Conservation (phyloP, 208 protist species). For the Wallacemonas collosoma region DNA sequence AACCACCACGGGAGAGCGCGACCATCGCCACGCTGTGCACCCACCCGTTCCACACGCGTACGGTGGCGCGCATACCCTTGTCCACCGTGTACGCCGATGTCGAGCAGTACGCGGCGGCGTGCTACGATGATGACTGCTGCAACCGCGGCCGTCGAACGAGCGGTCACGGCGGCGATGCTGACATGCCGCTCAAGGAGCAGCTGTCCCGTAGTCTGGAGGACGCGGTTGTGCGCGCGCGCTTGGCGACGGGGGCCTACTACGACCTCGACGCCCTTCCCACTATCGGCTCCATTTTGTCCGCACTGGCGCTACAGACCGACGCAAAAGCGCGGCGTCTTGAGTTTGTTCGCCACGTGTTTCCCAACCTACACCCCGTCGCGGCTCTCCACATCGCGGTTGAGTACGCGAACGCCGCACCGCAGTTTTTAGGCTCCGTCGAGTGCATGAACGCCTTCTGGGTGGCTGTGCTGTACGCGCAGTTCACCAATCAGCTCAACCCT, state of each 20-base stretch:
- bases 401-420: conserved; percentile 43
- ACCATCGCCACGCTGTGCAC: background rate
- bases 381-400: conserved; percentile 64
- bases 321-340: conserved; percentile 27
- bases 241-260: conserved; percentile 76
- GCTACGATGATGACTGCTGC: conserved; percentile 1
- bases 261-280: conserved; percentile 52
- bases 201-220: conserved; percentile 25
- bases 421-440: conserved; percentile 46
- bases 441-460: conserved; percentile 82
- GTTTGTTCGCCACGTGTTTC: conserved; percentile 66
- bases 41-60: background rate
- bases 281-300: conserved; percentile 41
- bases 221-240: conserved; percentile 35
- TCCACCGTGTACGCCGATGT: background rate
- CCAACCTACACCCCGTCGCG: conserved; percentile 76
- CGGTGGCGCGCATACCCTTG: background rate
- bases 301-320: conserved; percentile 5
- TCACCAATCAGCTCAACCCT: conserved; percentile 53
- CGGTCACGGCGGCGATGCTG: background rate
- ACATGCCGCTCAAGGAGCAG: background rate
- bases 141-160: background rate
- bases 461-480: conserved; percentile 77
- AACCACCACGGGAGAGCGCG: background rate
- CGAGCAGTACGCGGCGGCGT: conserved; percentile 1